phyloP scores from a whole-genome alignment of 305 asterid species.

The Fraxinus latifolia region DNA sequence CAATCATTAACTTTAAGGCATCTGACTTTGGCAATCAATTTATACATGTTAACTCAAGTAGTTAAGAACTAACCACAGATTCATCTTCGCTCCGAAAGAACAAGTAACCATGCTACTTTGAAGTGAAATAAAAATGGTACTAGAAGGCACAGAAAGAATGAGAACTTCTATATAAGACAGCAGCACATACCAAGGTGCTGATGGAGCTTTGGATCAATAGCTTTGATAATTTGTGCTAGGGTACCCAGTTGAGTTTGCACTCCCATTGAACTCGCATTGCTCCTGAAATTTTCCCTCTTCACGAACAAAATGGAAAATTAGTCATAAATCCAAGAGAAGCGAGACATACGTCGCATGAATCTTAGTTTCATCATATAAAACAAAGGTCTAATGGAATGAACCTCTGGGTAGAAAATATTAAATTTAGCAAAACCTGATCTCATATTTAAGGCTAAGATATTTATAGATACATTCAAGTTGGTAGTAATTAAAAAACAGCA shows the following conservation, averaged over 20 bases:
- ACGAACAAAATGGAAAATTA: conserved; percentile 27
- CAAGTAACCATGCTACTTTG: not conserved
- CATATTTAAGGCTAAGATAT: not conserved
- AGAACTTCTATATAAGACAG: conserved; percentile 26
- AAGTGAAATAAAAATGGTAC: conserved; percentile 3
- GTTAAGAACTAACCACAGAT: not conserved
- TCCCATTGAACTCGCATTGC: conserved; percentile 76
- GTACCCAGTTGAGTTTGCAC: conserved; percentile 89
- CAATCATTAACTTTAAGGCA: not conserved
- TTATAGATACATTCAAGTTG: not conserved
- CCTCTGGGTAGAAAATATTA: not conserved
- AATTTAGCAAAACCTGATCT: not conserved
- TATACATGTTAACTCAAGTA: not conserved
- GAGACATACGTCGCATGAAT: not conserved
- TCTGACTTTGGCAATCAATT: not conserved
- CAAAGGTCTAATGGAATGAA: conserved; percentile 5
- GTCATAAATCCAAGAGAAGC: not conserved
- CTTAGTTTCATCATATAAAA: conserved; percentile 7
- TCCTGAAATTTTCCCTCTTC: conserved; percentile 84
- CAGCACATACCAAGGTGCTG: conserved; percentile 77
- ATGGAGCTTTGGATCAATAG: conserved; percentile 91
- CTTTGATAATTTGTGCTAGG: conserved; percentile 73
- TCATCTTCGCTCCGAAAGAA: not conserved
- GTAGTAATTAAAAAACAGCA: not conserved
- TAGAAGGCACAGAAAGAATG: not conserved